Evolutionary conservation across 805 yeast genomes (phyloP).

Genomic region (Tetrapisispora arboricola): DNA sequence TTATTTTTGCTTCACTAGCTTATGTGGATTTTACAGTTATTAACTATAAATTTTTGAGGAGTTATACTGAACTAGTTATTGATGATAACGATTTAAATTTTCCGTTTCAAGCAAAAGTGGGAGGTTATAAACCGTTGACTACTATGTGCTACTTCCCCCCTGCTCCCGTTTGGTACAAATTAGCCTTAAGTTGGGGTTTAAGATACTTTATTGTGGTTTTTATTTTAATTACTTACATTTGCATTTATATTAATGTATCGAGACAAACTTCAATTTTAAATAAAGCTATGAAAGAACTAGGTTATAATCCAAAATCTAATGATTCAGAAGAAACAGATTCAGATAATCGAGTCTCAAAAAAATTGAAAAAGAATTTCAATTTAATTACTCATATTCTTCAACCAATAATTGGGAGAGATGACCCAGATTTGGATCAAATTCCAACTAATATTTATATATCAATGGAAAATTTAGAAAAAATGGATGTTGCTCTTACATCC

Average conservation of each 20-base stretch:
- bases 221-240: slow-evolving; percentile 54
- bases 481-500: too few species aligned
- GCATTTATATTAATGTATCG: slow-evolving; percentile 64
- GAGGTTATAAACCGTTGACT: slow-evolving; percentile 52
- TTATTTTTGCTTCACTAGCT: slow-evolving; percentile 60
- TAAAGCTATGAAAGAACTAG: slow-evolving; percentile 22
- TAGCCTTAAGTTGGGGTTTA: slow-evolving; percentile 74
- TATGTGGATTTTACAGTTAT: slow-evolving; percentile 36
- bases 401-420: slow-evolving; percentile 1
- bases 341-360: background rate
- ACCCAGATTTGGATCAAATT: background rate
- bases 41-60: slow-evolving; percentile 8
- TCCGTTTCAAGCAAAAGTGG: slow-evolving; percentile 20
- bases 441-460: background rate
- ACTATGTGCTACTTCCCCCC: slow-evolving; percentile 77
- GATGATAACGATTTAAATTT: slow-evolving; percentile 20
- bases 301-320: background rate
- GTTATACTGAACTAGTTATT: slow-evolving; percentile 16
- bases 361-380: background rate
- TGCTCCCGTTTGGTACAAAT: slow-evolving; percentile 59
- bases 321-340: background rate
- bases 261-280: slow-evolving; percentile 49
- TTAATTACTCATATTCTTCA: background rate
- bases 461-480: background rate
- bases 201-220: slow-evolving; percentile 55